Evolutionary conservation across 108 stramenopile genomes (phyloP).

Genomic region (Skeletonema grethae): DNA sequence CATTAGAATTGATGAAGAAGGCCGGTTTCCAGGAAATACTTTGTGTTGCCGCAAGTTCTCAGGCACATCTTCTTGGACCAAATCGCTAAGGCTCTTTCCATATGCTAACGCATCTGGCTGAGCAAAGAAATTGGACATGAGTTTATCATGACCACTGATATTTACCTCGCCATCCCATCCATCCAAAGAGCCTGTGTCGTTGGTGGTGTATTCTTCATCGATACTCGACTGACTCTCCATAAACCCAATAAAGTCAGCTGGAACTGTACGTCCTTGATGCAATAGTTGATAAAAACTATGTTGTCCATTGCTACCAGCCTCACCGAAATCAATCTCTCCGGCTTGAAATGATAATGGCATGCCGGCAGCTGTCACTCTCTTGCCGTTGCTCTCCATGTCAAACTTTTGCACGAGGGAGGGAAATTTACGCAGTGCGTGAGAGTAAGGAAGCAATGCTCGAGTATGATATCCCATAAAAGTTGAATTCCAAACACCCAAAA

Average conservation of each 20-base stretch:
- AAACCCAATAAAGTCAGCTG: conserved; percentile 97
- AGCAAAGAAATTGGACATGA: conserved; percentile 99
- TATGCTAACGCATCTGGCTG: conserved; percentile 98
- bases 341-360: conserved; percentile 69
- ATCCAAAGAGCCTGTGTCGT: conserved; percentile 3
- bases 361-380: conserved; percentile 90
- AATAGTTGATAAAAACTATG: conserved; percentile 98
- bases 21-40: conserved; percentile 97
- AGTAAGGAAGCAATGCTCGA: conserved; percentile 94
- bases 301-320: conserved; percentile 94
- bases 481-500: conserved; percentile 98
- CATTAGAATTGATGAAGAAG: conserved; percentile 86
- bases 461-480: conserved; percentile 95
- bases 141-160: conserved; percentile 96
- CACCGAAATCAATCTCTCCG: conserved; percentile 91
- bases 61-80: conserved; percentile 90
- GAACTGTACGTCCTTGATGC: conserved; percentile 97
- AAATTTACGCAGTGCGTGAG: conserved; percentile 88
- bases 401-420: conserved; percentile 98
- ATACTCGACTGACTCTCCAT: conserved; percentile 78
- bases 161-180: conserved; percentile 56
- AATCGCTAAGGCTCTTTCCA: conserved; percentile 86
- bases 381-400: conserved; percentile 99
- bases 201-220: conserved; percentile 35
- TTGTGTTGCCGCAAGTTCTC: conserved; percentile 85